Evolutionary conservation across 1,284 basidiomycete genomes (phyloP), one percentile per base, ranked within the genome.

Genomic region (Irpex rosettiformis): DNA sequence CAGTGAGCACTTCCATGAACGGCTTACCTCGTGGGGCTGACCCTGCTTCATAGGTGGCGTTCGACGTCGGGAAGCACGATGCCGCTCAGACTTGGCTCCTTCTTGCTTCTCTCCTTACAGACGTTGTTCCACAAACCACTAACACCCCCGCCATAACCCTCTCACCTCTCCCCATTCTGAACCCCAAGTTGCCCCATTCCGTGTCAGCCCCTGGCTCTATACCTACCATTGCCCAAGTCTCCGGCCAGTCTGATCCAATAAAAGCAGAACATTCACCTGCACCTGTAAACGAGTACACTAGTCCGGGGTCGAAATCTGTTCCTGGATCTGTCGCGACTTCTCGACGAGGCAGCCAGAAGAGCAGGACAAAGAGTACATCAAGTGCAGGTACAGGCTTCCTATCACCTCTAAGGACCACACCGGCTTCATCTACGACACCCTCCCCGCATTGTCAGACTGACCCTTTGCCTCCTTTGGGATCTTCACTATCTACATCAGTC

Each of bases 61-160:
- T 83, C 25, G 73, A 82, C 52, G 86, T 79, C 22, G 85, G 84
- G 21, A 79, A 84, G 64, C 68, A 77, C n/a, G 78, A 83, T 16
- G 82, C 84, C 3, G 86, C 86, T 0, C 84, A 91, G 64, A 77
- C 81, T 1, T 94, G 92, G 92, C 65, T 83, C 13, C 73, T 92
- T 5, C 70, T 94, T 11, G 78, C 77, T 13, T 81, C 82, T 4
- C 75, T 88, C 1, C 73, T 93, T 21, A 77, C 72, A 0, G 77
- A 86, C 52, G 64, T 83, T 37, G 63, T 79, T 6, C 78, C 79
- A 6, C 64, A 67, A 21, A 51, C 56, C n/a, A 66, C 70, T 42
- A 69, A 71, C 4, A 52, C 56, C 3, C 53, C 56, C 2, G 65
- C 72, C 3, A 66, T 68, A 18, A 68, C 68, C 0, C 62, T 62